A percentile compares a stretch with the other conserved stretches of the same genome.
Conservation (phyloP, 495 filamentous ascomycete genomes). For the Beverwykella pulmonaria region DNA sequence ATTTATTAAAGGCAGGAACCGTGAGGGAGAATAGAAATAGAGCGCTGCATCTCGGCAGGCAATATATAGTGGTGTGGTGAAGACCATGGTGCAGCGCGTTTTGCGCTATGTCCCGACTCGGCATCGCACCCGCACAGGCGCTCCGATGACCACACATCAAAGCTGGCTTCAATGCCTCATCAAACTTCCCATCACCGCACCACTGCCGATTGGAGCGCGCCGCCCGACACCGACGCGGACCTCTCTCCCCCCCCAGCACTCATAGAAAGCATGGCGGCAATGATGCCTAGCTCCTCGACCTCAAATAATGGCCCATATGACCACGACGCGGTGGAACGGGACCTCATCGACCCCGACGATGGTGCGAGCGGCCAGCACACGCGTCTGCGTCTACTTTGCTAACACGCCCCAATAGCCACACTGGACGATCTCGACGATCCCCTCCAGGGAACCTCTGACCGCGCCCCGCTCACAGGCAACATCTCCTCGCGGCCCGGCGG, state of each 20-base stretch:
- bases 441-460: conserved; percentile 66
- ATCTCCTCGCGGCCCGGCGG: conserved; percentile 61
- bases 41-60: conserved; percentile 7
- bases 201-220: conserved; percentile 20
- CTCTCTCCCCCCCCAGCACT: not conserved
- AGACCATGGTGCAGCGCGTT: not conserved
- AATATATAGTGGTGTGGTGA: not conserved
- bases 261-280: conserved; percentile 36
- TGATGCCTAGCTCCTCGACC: conserved; percentile 42
- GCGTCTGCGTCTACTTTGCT: conserved; percentile 2
- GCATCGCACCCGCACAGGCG: conserved; percentile 4
- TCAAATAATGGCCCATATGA: conserved; percentile 60
- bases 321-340: conserved; percentile 76
- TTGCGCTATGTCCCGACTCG: not conserved
- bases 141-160: not conserved
- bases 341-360: conserved; percentile 95
- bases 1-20: not conserved
- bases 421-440: conserved; percentile 95
- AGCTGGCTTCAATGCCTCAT: not conserved
- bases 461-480: conserved; percentile 77
- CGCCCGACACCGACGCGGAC: not conserved
- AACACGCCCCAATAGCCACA: conserved; percentile 55
- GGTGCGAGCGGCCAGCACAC: conserved; percentile 55
- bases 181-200: not conserved
- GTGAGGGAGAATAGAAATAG: not conserved